A percentile compares a stretch with the other conserved stretches of the same genome.
Evolutionary conservation across 108 stramenopile genomes (phyloP).

Genomic region (Cyclotella kingstonii): DNA sequence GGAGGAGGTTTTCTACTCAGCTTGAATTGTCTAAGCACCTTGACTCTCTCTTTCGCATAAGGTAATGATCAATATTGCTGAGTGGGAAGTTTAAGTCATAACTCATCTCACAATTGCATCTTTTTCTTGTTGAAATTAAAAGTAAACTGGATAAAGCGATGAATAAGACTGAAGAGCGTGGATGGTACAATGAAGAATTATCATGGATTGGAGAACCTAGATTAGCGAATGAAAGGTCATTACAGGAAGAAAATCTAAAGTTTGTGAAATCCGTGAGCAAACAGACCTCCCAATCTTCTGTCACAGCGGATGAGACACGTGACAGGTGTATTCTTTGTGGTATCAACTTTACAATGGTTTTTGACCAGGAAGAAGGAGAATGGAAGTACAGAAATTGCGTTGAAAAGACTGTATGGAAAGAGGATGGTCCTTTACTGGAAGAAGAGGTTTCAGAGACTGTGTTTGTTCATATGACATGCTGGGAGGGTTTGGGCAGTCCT

Average conservation of each 20-base stretch:
- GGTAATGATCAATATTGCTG: conserved; percentile 5
- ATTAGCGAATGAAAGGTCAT: too few species aligned
- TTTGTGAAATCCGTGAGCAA: too few species aligned
- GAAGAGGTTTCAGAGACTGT: conserved; percentile 54
- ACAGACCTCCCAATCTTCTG: conserved; percentile 38
- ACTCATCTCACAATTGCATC: not conserved
- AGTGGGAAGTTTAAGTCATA: not conserved
- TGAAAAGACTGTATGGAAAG: conserved; percentile 71
- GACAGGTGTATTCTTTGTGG: conserved; percentile 82
- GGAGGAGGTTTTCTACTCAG: conserved; percentile 72
- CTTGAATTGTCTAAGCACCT: conserved; percentile 74
- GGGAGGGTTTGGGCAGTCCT: conserved; percentile 73
- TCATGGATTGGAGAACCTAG: conserved; percentile 46
- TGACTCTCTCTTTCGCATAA: conserved; percentile 69
- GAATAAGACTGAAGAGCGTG: conserved; percentile 73
- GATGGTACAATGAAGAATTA: conserved; percentile 64
- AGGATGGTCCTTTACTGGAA: conserved; percentile 53
- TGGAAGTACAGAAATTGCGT: conserved; percentile 83
- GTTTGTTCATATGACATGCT: conserved; percentile 80
- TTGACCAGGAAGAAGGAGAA: conserved; percentile 87
- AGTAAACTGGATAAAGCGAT: conserved; percentile 79
- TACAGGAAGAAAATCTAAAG: too few species aligned
- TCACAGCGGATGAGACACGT: conserved; percentile 74
- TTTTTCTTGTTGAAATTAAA: not conserved
- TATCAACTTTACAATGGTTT: conserved; percentile 84